Evolutionary conservation across 306 rosid species (phyloP), one percentile per base, ranked within the genome.

Genomic region (Vicia faba): DNA sequence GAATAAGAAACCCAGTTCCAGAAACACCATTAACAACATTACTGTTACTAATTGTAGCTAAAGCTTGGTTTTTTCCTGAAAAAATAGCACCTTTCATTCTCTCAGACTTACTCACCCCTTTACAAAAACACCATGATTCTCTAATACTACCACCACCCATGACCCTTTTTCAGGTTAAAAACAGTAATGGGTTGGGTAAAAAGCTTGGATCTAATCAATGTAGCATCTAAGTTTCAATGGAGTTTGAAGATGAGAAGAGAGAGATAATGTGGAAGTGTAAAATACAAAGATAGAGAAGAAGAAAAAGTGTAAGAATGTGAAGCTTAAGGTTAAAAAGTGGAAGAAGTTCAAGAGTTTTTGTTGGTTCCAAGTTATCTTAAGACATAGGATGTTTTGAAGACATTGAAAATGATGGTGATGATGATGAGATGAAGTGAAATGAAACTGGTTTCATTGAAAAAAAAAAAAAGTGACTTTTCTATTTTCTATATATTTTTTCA

Each of bases 81-180:
- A 84, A 95, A 66, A 95, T 88, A 40, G 97, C 70, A 35, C 69
- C 96, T 63, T 88, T 88, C 89, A 84, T 88, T 54, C 83, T 73
- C 85, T 95, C 99, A 0, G 92, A 80, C 85, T 91, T 95, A 70
- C 97, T 79, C 15, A 88, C 85, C 19, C 99, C 99, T 79, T 88
- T 95, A 78, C 99, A 95, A 81, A 95, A 95, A 60, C 99, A 95
- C 97, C 91, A 88, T 14, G 99, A 84, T 57, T 95, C 97, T 29
- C 84, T 82, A 43, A 95, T 76, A 77, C 82, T 87, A 39, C 80
- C 75, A 78, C 84, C 89, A 33, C 85, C 97, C 97, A 95, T 95
- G 13, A 19, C 11, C 2, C 15, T 20, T 18, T 20, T 19, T 59
- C n/a, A 68, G 69, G 29, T 26, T 45, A 20, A 19, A 25, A 41